These are phyloP conservation scores for Lactarius quietus DNA, from an alignment of 768 basidiomycete species.

Conservation along the genomic window DNA sequence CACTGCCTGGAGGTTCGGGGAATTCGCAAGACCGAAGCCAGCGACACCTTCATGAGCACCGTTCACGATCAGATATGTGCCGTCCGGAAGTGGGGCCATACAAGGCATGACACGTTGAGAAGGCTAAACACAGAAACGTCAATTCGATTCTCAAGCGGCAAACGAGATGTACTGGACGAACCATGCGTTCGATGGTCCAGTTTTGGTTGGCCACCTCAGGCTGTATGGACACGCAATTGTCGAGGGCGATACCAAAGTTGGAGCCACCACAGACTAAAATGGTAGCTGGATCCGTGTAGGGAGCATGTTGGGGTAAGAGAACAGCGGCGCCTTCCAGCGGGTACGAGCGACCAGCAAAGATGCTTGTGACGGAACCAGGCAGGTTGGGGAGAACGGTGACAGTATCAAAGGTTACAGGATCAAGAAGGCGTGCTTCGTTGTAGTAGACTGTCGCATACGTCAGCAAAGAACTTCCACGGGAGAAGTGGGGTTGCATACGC, in stretches of 20 bases:
- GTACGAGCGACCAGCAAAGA: conserved; percentile 69
- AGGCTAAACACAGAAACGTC: conserved; percentile 40
- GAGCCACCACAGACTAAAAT: conserved; percentile 77
- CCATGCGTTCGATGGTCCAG: conserved; percentile 80
- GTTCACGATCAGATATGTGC: conserved; percentile 74
- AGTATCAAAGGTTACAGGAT: conserved; percentile 62
- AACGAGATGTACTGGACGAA: conserved; percentile 38
- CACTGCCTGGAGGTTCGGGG: conserved; percentile 61
- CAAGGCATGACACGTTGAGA: conserved; percentile 74
- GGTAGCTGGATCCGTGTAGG: conserved; percentile 67
- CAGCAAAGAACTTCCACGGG: neutral
- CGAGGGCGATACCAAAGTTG: conserved; percentile 50
- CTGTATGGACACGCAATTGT: conserved; percentile 67
- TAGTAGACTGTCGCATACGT: conserved; percentile 55
- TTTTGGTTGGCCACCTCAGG: conserved; percentile 60
- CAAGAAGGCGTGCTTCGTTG: conserved; percentile 75
- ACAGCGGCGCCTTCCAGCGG: conserved; percentile 71
- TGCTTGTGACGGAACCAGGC: conserved; percentile 69
- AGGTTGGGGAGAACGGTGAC: conserved; percentile 61
- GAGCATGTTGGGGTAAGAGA: conserved; percentile 64
- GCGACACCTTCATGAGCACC: conserved; percentile 68
- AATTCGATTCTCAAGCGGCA: neutral
- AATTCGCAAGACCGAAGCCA: conserved; percentile 64
- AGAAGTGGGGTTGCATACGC: conserved; percentile 25
- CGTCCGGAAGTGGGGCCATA: conserved; percentile 67